These are phyloP conservation scores for Serendipita indica DNA, from an alignment of 768 basidiomycete genomes.

Conservation along the genomic window DNA sequence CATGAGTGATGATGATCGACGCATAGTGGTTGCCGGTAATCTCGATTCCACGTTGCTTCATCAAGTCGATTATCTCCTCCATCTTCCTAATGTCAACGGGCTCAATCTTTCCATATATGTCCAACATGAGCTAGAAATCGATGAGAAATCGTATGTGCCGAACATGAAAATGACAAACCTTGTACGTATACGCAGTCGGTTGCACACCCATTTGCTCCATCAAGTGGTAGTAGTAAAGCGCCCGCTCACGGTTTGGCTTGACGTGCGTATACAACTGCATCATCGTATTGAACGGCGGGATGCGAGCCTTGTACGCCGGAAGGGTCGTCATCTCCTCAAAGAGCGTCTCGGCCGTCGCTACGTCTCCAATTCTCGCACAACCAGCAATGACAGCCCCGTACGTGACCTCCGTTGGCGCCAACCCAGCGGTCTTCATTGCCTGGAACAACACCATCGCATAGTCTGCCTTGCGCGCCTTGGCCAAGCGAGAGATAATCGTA, in stretches of 20 bases:
- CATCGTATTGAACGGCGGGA: conserved; percentile 97
- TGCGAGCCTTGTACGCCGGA: conserved; percentile 66
- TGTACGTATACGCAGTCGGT: conserved; percentile 89
- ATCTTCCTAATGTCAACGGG: conserved; percentile 62
- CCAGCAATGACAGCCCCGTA: conserved; percentile 91
- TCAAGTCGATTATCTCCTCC: conserved; percentile 52
- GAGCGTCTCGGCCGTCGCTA: conserved; percentile 58
- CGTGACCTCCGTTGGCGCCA: conserved; percentile 70
- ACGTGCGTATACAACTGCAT: conserved; percentile 90
- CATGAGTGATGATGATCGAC: conserved; percentile 76
- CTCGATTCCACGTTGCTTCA: conserved; percentile 30
- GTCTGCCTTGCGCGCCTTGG: conserved; percentile 88
- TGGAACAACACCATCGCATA: conserved; percentile 76
- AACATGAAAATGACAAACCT: conserved; percentile 32
- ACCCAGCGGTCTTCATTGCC: conserved; percentile 54
- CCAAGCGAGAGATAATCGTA: conserved; percentile 91
- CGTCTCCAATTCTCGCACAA: conserved; percentile 86
- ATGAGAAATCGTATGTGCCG: not conserved
- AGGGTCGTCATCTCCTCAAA: conserved; percentile 72
- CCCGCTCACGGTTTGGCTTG: conserved; percentile 70
- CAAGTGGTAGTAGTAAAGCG: conserved; percentile 58
- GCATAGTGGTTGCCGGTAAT: conserved; percentile 61
- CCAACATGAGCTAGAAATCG: conserved; percentile 55
- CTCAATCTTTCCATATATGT: conserved; percentile 73
- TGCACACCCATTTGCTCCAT: conserved; percentile 44